Evolutionary conservation across 306 rosid genomes (phyloP), one percentile per base, ranked within the genome.

Genomic region (Fragaria ananassa): DNA sequence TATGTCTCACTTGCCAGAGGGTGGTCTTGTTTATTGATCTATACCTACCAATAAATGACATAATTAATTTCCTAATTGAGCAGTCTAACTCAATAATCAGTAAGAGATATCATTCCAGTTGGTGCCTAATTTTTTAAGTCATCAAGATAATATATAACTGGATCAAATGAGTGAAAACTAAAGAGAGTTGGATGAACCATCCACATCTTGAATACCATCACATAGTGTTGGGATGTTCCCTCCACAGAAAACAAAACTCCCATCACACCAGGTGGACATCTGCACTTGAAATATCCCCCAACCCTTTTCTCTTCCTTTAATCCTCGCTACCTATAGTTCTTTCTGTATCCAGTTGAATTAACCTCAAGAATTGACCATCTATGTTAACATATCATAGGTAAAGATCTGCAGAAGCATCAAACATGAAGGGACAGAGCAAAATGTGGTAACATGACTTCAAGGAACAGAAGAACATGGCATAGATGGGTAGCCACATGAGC

Each of bases 221-320:
- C 37, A 18, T 61, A 15, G 19, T 67, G 83, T 76, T 76, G 77
- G 73, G 76, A 83, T 84, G 85, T 77, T 86, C 76, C 81, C 83
- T 83, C 83, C 72, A 73, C 37, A 60, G 72, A 73, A 83, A 34
- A 83, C 88, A 68, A 45, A 74, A 78, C 68, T 64, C 78, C 84
- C 68, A 74, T 69, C 78, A 21, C 6, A 54, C 46, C 47, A 53
- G 27, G n/a, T 8, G 66, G 44, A 34, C 46, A 69, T 56, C 41
- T 56, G 19, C 56, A 60, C 71, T 72, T 12, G 42, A 29, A 49
- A 39, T 6, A 68, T 49, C 17, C 19, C 54, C 19, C 3, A 8
- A 78, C 47, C 42, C 29, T 49, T 47, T 47, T 29, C 37, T 14
- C 10, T 61, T 61, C 46, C 44, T 39, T 11, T 7, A 51, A 3